Conservation (phyloP, 1,139 yeast genomes). For the Protomyces pachydermus region DNA sequence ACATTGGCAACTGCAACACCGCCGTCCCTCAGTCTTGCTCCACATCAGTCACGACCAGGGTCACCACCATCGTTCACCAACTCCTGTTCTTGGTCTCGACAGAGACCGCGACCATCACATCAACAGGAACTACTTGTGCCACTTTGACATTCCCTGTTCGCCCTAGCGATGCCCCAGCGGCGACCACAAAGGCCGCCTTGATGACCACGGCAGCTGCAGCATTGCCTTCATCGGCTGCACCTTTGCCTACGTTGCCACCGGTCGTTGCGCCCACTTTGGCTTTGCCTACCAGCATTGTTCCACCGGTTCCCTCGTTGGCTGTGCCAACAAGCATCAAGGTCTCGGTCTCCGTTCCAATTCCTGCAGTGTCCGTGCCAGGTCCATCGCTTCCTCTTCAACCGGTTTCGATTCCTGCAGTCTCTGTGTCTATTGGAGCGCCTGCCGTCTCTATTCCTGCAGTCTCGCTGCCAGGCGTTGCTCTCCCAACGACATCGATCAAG, state of each 20-base stretch:
- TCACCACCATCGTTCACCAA: neutral
- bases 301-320: neutral
- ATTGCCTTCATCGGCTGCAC: too few species aligned
- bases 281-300: too few species aligned
- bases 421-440: neutral
- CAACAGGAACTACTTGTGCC: neutral
- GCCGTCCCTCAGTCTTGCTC: neutral
- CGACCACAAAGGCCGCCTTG: neutral
- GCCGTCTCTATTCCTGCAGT: neutral
- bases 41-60: neutral
- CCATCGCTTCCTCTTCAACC: neutral
- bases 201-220: neutral
- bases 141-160: neutral
- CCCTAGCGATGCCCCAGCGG: neutral
- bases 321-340: neutral
- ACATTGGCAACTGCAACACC: neutral
- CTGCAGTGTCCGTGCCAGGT: neutral
- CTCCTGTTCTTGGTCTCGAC: too few species aligned
- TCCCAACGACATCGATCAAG: neutral
- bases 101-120: neutral
- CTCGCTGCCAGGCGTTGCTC: neutral
- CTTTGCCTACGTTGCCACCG: neutral
- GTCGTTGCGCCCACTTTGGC: neutral
- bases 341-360: neutral
- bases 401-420: neutral